Base-by-base conservation (phyloP, 202 grass and related monocot species). In the Saccharum hybrid region DNA sequence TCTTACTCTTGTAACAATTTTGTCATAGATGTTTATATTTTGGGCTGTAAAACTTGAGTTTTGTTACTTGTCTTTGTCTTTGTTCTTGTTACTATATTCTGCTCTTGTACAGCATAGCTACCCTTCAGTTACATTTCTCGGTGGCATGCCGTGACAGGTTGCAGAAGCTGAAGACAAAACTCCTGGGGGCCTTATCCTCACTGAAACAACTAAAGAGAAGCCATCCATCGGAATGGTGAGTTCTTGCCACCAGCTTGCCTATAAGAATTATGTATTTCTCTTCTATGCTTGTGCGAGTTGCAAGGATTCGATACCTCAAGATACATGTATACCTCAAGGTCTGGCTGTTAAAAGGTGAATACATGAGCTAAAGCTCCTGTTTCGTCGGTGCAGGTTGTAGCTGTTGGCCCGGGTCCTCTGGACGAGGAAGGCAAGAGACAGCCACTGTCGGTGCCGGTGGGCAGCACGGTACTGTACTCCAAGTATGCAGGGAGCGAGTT, bases 401-500 rank as follows among this genome's bases (percentile, higher is more conserved):
- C 89, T 11, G 92, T 91, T 72, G 92, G 89, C 34, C 92, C 89
- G 6, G 92, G 92, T 39, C 10, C 78, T 82, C 74, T 94, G 15
- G 81, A 94, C 11, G 89, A 94, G 11, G 87, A 94, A 75, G 92
- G 92, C 71, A 90, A 86, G 41, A 92, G 87, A 52, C 81, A 88
- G 82, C 85, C 92, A 26, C 34, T 92, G 52, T 70, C 68, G 13
- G 82, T 92, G 15, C 57, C 79, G 10, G 66, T 72, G 0, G 80
- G 82, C 54, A 92, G 82, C 85, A 92, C 85, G 0, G 90, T 92
- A 7, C 49, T 94, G 37, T 90, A 92, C 45, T 92, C 90, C 18
- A 92, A 92, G 87, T 94, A 94, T 1, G 85, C 92, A 4, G 90
- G 92, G 5, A 87, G 59, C 4, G 92, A 94, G 85, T 94, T 92